Percentiles rank a stretch among this genome's conserved stretches.
These are phyloP conservation scores for Lipomyces japonicus DNA, from an alignment of 805 yeast genomes.

Conservation along the genomic window DNA sequence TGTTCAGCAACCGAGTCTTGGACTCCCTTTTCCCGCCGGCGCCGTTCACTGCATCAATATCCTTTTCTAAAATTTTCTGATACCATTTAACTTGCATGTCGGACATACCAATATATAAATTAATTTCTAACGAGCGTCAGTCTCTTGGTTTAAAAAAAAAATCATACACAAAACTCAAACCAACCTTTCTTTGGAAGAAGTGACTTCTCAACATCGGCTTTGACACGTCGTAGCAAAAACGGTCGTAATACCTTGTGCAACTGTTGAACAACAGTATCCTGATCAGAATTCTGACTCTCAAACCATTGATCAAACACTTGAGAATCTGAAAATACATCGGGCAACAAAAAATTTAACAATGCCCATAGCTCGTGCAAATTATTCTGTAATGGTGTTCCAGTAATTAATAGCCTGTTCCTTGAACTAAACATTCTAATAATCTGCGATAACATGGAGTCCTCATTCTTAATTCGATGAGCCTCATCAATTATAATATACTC, in stretches of 20 bases:
- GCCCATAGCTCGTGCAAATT: conserved; percentile 97
- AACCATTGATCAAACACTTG: conserved; percentile 92
- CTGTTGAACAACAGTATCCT: conserved; percentile 82
- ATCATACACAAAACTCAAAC: neutral
- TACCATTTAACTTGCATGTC: conserved; percentile 95
- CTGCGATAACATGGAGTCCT: conserved; percentile 86
- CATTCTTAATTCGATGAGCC: conserved; percentile 95
- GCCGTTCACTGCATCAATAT: conserved; percentile 94
- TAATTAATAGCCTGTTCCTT: conserved; percentile 75
- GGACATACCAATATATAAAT: conserved; percentile 89
- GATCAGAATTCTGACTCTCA: conserved; percentile 52
- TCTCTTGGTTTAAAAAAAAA: neutral
- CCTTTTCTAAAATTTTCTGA: conserved; percentile 80
- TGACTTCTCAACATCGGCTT: conserved; percentile 89
- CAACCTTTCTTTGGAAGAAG: conserved; percentile 69
- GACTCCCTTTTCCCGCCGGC: conserved; percentile 92
- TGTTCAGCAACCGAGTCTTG: conserved; percentile 82
- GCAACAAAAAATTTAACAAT: conserved; percentile 77
- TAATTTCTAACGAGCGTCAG: conserved; percentile 51
- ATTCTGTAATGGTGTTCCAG: conserved; percentile 95
- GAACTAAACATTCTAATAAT: conserved; percentile 87
- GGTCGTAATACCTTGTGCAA: conserved; percentile 86
- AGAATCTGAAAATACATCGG: conserved; percentile 92
- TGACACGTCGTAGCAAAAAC: conserved; percentile 81
- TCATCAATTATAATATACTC: conserved; percentile 83